Evolutionary conservation across 345 rosid species (phyloP), one percentile per base, ranked within the genome.

Genomic region (Firmiana major): DNA sequence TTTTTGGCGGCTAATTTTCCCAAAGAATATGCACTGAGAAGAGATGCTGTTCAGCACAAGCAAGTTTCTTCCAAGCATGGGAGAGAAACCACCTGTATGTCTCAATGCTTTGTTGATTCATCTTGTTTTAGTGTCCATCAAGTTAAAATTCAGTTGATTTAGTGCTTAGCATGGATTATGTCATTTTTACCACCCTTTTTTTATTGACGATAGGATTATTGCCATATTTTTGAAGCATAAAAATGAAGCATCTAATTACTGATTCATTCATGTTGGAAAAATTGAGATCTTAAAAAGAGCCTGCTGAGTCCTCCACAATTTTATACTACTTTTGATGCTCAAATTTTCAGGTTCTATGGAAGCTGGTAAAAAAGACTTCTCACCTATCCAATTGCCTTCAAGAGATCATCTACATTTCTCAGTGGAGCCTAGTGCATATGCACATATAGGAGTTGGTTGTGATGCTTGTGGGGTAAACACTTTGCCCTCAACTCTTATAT

Each of bases 391-490:
- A 17, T 9, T 16, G 42, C 83, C 42, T 3, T n/a, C 68, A 17
- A 69, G 43, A 55, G 74, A 69, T 24, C 74, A 40, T 64, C 8
- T 75, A 38, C 83, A 81, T 34, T 66, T 22, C 75, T 63, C 74
- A 81, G 81, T 73, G 42, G 77, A 81, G 79, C 80, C 80, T 73
- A 67, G 1, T 11, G 63, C 76, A 22, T 79, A 49, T 7, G 73
- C 79, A 78, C 97, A 91, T 80, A 0, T 6, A 9, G 57, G 73
- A 54, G 78, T 69, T 80, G 98, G 98, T 70, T 94, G 98, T 76
- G 98, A 94, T 86, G 80, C 80, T 78, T 92, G 97, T 70, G 98
- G 88, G 63, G 83, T 85, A 78, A 83, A 74, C 46, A 6, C 78
- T 64, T 55, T n/a, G 74, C 40, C 49, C 46, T 31, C 9, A 9